phyloP scores from a whole-genome alignment of 257 asterid genomes.

The Mitragyna speciosa region DNA sequence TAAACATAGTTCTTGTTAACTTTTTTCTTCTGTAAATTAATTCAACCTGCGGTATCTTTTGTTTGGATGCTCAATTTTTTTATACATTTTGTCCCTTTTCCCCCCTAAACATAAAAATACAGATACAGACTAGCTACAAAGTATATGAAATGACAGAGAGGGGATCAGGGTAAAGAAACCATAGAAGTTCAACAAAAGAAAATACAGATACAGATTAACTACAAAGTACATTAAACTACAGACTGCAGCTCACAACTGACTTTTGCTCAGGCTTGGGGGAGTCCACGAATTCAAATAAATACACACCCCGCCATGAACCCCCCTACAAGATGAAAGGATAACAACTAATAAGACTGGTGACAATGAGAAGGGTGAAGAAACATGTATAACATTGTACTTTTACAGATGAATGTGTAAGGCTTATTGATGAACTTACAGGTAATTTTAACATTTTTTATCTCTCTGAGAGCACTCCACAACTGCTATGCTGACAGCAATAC shows the following conservation, averaged over 20 bases:
- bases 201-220: neutral
- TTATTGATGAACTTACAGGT: neutral
- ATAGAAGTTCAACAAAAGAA: neutral
- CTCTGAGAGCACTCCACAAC: neutral
- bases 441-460: neutral
- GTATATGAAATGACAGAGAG: neutral
- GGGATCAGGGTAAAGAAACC: neutral
- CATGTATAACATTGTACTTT: neutral
- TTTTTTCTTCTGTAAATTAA: neutral
- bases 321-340: neutral
- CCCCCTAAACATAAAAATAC: neutral
- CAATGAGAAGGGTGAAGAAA: neutral
- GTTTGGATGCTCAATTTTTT: neutral
- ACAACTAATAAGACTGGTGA: neutral
- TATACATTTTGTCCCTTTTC: neutral
- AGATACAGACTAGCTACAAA: no score
- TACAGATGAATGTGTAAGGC: neutral
- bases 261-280: neutral
- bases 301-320: neutral
- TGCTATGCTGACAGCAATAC: conserved; percentile 2
- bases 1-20: neutral
- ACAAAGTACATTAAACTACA: neutral
- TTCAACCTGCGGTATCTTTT: neutral
- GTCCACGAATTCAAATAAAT: neutral
- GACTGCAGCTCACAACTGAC: neutral